These are phyloP conservation scores for Dalbergia cochinchinensis DNA, from an alignment of 306 rosid genomes.

Conservation along the genomic window DNA sequence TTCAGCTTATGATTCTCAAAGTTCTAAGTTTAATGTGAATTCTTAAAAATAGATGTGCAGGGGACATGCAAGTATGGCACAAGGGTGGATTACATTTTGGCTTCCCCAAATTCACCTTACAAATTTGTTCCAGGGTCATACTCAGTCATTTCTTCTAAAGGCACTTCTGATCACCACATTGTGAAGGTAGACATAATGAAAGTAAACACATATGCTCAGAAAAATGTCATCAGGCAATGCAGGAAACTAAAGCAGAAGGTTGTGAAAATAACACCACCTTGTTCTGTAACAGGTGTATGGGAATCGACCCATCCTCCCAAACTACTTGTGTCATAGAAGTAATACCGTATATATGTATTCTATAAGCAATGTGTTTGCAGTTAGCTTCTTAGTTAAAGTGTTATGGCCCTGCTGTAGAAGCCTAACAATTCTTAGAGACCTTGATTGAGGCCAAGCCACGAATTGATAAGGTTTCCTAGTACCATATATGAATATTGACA, in stretches of 20 bases:
- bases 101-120: constrained; percentile 63
- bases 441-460: constrained; percentile 2
- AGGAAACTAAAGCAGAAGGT: constrained; percentile 60
- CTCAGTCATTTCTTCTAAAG: constrained; percentile 82
- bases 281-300: constrained; percentile 60
- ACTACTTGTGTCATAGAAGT: constrained; percentile 33
- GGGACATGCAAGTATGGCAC: constrained; percentile 96
- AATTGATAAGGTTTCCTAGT: constrained; percentile 12
- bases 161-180: constrained; percentile 89
- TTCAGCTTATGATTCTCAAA: constrained; percentile 1
- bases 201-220: constrained; percentile 47
- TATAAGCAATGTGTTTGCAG: not conserved
- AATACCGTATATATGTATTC: not conserved
- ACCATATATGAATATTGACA: not conserved
- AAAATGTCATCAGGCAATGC: constrained; percentile 55
- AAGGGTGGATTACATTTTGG: constrained; percentile 80
- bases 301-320: constrained; percentile 53
- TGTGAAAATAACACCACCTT: constrained; percentile 54
- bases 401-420: not conserved
- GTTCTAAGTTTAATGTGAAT: constrained; percentile 37
- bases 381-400: not conserved
- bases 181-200: constrained; percentile 74
- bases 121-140: constrained; percentile 81
- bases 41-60: constrained; percentile 70
- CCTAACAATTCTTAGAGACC: not conserved